phyloP scores from a whole-genome alignment of 2,329 filamentous ascomycete genomes.

The Thermoascus crustaceus region DNA sequence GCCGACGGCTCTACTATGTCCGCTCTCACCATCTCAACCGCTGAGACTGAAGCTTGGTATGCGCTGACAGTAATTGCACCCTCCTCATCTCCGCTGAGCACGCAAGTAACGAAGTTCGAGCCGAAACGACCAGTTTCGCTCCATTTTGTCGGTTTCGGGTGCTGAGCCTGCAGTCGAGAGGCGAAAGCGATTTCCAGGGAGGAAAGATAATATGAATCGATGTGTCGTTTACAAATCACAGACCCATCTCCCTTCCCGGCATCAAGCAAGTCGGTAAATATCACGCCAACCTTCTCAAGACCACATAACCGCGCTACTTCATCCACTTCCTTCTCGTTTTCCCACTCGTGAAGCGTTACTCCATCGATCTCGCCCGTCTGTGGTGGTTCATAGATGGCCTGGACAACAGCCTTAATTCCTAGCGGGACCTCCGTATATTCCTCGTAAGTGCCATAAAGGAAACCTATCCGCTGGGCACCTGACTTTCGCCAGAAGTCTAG shows the following conservation, averaged over 20 bases:
- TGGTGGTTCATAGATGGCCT: constrained; percentile 94
- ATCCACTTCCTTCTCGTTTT: constrained; percentile 73
- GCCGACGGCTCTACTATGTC: constrained; percentile 93
- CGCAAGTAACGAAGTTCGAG: constrained; percentile 93
- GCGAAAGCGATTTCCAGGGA: constrained; percentile 89
- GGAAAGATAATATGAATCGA: constrained; percentile 88
- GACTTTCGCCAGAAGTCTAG: constrained; percentile 87
- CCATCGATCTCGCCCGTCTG: constrained; percentile 85
- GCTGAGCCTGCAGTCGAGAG: constrained; percentile 74
- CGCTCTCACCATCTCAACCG: constrained; percentile 92
- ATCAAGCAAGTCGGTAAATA: constrained; percentile 88
- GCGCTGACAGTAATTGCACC: constrained; percentile 82
- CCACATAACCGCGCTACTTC: constrained; percentile 75
- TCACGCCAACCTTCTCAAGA: constrained; percentile 79
- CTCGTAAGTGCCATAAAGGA: constrained; percentile 81
- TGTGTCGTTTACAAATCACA: constrained; percentile 90
- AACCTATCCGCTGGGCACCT: constrained; percentile 76
- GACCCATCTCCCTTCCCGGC: constrained; percentile 72
- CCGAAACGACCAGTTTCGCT: constrained; percentile 90
- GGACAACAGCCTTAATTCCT: constrained; percentile 88
- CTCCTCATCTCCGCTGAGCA: constrained; percentile 85
- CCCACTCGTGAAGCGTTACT: constrained; percentile 75
- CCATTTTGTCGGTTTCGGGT: constrained; percentile 91
- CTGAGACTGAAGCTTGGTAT: constrained; percentile 91
- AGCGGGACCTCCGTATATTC: constrained; percentile 90